Evolutionary conservation across 78 protist species (phyloP).

Genomic region (Isochrysis galbana): DNA sequence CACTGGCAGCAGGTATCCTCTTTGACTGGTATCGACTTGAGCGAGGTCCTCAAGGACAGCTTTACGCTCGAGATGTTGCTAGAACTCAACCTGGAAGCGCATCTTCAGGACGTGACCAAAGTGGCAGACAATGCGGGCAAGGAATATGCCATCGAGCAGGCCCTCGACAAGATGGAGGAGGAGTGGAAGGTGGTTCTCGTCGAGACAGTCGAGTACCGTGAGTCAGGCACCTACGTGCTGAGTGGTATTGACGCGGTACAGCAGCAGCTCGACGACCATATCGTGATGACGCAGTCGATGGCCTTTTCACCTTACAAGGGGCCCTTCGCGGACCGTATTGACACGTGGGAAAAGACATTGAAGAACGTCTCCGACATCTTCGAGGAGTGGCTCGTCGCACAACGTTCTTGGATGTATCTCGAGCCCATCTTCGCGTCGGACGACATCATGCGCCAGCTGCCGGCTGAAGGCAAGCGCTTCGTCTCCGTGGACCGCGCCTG

Average conservation of each 20-base stretch:
- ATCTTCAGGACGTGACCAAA: neutral
- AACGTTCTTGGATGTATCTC: constrained; percentile 86
- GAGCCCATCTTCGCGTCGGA: constrained; percentile 85
- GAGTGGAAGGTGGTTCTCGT: constrained; percentile 62
- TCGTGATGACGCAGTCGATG: constrained; percentile 78
- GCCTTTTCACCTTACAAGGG: constrained; percentile 70
- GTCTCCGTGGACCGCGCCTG: constrained; percentile 50
- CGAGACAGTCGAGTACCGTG: constrained; percentile 46
- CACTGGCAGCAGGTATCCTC: constrained; percentile 79
- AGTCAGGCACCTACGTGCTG: neutral
- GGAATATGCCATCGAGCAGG: constrained; percentile 69
- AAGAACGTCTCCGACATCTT: constrained; percentile 47
- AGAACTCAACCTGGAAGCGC: neutral
- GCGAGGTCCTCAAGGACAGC: neutral
- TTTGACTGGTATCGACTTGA: constrained; percentile 41
- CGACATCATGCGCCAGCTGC: constrained; percentile 86
- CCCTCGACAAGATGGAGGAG: constrained; percentile 62
- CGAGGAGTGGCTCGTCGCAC: constrained; percentile 84
- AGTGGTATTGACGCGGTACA: constrained; percentile 61
- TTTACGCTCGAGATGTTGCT: neutral
- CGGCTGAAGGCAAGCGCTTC: constrained; percentile 63
- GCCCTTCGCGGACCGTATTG: constrained; percentile 66
- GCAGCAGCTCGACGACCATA: constrained; percentile 79
- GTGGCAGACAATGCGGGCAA: constrained; percentile 64
- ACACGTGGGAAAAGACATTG: constrained; percentile 63